Evolutionary conservation across 2,329 filamentous ascomycete genomes (phyloP).

Genomic region (Blastomyces gilchristii): DNA sequence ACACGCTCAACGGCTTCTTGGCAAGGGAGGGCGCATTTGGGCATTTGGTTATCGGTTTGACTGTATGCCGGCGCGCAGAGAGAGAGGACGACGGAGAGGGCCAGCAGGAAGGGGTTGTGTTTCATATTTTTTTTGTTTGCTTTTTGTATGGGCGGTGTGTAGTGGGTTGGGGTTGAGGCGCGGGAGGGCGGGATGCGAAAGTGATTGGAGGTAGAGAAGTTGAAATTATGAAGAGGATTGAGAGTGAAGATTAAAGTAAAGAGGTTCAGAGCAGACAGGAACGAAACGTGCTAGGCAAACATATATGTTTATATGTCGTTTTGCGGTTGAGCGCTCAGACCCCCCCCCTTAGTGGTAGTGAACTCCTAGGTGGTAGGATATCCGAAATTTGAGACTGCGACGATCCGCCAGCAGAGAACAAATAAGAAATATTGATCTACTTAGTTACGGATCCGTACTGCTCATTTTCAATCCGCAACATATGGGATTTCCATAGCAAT

Average conservation of each 20-base stretch:
- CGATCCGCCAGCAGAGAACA: not conserved
- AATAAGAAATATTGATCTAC: not conserved
- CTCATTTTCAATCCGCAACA: not conserved
- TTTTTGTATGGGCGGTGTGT: not conserved
- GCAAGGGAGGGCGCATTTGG: not conserved
- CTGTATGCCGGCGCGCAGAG: not conserved
- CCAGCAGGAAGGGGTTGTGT: not conserved
- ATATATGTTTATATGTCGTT: not conserved
- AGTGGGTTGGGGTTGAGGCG: not conserved
- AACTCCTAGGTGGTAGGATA: not conserved
- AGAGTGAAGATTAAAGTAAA: not conserved
- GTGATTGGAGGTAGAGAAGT: not conserved
- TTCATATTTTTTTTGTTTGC: not conserved
- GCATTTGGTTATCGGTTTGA: not conserved
- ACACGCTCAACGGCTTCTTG: not conserved
- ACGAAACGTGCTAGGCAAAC: not conserved
- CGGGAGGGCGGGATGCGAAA: not conserved
- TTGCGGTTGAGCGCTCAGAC: not conserved
- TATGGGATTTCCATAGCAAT: not conserved
- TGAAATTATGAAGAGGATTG: not conserved
- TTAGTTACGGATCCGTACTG: not conserved
- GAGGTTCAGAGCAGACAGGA: not conserved
- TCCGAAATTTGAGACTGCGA: not conserved
- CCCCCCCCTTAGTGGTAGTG: not conserved
- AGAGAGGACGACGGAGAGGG: not conserved